A percentile compares a stretch with the other conserved stretches of the same genome.
Evolutionary conservation across 495 filamentous ascomycete species (phyloP).

Genomic region (Usnea hakonensis): DNA sequence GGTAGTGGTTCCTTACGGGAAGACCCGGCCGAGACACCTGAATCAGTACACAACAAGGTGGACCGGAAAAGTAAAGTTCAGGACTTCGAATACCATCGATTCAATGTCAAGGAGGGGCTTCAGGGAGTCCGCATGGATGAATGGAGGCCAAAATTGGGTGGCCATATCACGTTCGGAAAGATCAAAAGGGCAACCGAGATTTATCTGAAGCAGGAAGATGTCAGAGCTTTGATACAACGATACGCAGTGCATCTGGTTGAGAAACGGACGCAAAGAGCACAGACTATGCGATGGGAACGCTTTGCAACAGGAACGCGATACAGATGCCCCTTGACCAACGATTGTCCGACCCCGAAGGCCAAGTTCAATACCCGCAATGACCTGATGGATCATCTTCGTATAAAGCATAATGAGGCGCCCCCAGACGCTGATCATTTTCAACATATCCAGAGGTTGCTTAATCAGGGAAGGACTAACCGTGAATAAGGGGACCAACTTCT

Average conservation of each 20-base stretch:
- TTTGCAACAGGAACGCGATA: slow-evolving; percentile 12
- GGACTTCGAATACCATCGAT: slow-evolving; percentile 31
- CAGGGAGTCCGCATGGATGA: slow-evolving; percentile 34
- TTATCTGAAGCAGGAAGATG: neutral
- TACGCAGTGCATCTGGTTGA: neutral
- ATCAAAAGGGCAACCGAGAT: neutral
- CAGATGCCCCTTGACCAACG: neutral
- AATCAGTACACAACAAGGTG: neutral
- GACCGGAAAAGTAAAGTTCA: neutral
- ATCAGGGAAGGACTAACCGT: slow-evolving; percentile 4
- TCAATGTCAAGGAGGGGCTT: slow-evolving; percentile 39
- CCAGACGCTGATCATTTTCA: slow-evolving; percentile 1
- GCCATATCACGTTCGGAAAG: neutral
- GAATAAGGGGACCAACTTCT: neutral
- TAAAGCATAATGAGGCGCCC: slow-evolving; percentile 6
- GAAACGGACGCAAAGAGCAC: slow-evolving; percentile 1
- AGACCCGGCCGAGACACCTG: neutral
- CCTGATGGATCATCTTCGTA: slow-evolving; percentile 14
- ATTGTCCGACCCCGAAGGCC: neutral
- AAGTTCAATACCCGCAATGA: slow-evolving; percentile 16
- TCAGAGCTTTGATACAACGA: neutral
- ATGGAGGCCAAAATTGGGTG: slow-evolving; percentile 16
- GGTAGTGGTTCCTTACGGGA: neutral
- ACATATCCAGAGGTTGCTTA: slow-evolving; percentile 3
- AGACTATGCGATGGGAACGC: slow-evolving; percentile 14